phyloP scores from a whole-genome alignment of 108 stramenopile genomes.

The Craspedostauros australis region DNA sequence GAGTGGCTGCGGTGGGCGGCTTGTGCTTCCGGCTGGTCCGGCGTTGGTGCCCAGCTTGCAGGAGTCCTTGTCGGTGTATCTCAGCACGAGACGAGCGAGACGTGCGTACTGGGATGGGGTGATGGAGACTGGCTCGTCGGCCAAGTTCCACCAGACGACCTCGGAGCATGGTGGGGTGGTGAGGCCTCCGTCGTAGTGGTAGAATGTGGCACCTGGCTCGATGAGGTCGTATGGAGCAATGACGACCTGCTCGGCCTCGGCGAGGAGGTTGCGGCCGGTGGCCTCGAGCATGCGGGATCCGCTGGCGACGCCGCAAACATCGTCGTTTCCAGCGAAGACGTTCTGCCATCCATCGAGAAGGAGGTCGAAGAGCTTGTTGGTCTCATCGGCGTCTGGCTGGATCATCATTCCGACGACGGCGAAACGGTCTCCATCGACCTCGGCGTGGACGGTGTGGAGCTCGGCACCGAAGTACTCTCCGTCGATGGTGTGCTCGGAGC shows the following conservation, averaged over 20 bases:
- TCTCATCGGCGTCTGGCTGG: too few species aligned
- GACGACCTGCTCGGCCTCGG: too few species aligned
- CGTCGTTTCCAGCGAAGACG: neutral
- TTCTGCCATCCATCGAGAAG: neutral
- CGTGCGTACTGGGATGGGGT: constrained; percentile 7
- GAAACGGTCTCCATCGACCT: constrained; percentile 3
- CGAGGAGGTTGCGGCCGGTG: too few species aligned
- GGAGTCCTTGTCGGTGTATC: too few species aligned
- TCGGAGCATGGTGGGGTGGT: constrained; percentile 38
- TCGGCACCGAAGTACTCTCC: constrained; percentile 17
- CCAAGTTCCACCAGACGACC: constrained; percentile 28
- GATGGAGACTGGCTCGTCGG: constrained; percentile 5
- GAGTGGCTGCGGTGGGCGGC: constrained; percentile 9
- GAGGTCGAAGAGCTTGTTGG: neutral
- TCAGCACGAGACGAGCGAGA: too few species aligned
- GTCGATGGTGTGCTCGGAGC: constrained; percentile 11
- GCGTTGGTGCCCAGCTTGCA: too few species aligned
- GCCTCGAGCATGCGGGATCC: too few species aligned
- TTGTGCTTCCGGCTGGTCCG: too few species aligned
- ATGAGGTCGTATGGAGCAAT: neutral
- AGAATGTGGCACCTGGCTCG: constrained; percentile 7
- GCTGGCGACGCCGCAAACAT: neutral
- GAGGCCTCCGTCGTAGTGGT: too few species aligned
- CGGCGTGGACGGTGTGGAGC: constrained; percentile 27
- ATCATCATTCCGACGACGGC: neutral